These are phyloP conservation scores for Spinacia oleracea DNA, from an alignment of 179 eudicot genomes.

Conservation along the genomic window DNA sequence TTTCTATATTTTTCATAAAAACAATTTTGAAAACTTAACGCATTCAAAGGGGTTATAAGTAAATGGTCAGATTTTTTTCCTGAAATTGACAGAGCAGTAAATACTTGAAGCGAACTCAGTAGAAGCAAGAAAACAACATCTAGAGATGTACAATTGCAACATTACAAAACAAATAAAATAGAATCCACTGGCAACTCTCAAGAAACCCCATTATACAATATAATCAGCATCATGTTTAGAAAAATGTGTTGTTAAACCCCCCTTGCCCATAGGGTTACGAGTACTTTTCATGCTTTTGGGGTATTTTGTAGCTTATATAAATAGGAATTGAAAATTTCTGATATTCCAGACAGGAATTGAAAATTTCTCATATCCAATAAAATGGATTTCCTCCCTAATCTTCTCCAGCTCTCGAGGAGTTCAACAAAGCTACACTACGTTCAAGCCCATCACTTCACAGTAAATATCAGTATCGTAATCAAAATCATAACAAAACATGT, in stretches of 20 bases:
- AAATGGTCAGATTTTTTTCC: background rate
- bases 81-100: background rate
- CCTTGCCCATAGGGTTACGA: background rate
- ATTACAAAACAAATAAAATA: background rate
- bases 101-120: background rate
- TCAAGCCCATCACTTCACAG: background rate
- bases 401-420: background rate
- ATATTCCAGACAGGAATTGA: background rate
- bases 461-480: too few relatives aligned
- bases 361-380: background rate
- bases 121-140: background rate
- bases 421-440: background rate
- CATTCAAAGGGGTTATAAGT: background rate
- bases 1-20: background rate
- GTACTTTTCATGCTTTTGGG: background rate
- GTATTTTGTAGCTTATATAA: background rate
- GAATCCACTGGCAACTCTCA: too few relatives aligned
- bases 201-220: background rate
- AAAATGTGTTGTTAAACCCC: background rate
- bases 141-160: background rate
- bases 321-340: background rate
- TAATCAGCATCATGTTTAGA: background rate
- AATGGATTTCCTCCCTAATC: background rate
- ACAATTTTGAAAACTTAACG: background rate
- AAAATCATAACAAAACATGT: background rate